Evolutionary conservation across 106 monocot genomes (phyloP).

Genomic region (Cymbidium sinense): DNA sequence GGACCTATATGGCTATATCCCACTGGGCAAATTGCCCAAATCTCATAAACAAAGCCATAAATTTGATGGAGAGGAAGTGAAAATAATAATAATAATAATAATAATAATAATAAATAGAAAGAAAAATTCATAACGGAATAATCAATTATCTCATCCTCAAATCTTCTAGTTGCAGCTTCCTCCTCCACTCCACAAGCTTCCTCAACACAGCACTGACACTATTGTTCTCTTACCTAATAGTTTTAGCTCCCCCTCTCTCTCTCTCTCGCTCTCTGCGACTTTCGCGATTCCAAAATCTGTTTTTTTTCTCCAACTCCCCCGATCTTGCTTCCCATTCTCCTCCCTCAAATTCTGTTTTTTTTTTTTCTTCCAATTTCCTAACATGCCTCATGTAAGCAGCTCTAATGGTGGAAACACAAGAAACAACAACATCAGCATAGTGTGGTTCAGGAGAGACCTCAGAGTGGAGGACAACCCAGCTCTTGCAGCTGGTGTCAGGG

Average conservation of each 20-base stretch:
- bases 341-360: too few relatives aligned
- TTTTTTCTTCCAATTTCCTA: not conserved
- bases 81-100: not conserved
- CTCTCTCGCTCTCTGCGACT: too few relatives aligned
- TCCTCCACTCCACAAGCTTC: not conserved
- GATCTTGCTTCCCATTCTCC: too few relatives aligned
- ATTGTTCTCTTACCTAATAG: too few relatives aligned
- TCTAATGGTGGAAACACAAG: not conserved
- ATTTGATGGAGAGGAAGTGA: not conserved
- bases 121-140: too few relatives aligned
- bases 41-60: too few relatives aligned
- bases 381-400: not conserved
- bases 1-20: too few relatives aligned
- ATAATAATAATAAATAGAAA: not conserved
- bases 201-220: not conserved
- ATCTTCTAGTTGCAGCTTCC: not conserved
- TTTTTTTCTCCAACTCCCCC: too few relatives aligned
- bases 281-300: too few relatives aligned
- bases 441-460: slow-evolving; percentile 93
- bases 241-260: too few relatives aligned
- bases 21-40: too few relatives aligned
- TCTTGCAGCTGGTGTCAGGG: slow-evolving; percentile 63
- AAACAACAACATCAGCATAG: slow-evolving; percentile 29
- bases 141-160: not conserved
- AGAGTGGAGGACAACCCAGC: slow-evolving; percentile 96